Evolutionary conservation across 345 rosid species (phyloP).

Genomic region (Pugionium dolabratum): DNA sequence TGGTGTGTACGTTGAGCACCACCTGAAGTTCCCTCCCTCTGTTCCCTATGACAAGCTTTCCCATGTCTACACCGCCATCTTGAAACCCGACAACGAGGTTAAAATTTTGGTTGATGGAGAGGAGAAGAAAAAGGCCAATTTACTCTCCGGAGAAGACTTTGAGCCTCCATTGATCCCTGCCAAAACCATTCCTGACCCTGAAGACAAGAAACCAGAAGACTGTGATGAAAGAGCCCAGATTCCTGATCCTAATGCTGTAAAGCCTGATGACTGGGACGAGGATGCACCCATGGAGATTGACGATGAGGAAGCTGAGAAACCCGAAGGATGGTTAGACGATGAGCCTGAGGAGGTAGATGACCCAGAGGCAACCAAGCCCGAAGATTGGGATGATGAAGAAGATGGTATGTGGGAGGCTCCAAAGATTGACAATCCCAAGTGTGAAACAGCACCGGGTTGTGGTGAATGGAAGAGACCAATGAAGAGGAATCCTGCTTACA

Average conservation of each 20-base stretch:
- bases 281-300: conserved; percentile 87
- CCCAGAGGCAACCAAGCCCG: conserved; percentile 85
- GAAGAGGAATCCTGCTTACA: conserved; percentile 82
- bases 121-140: conserved; percentile 73
- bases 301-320: conserved; percentile 84
- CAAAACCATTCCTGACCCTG: conserved; percentile 88
- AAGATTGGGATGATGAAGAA: conserved; percentile 95
- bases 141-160: conserved; percentile 73
- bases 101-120: conserved; percentile 71
- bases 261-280: conserved; percentile 95
- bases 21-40: conserved; percentile 75
- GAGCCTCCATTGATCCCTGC: conserved; percentile 77
- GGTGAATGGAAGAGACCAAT: conserved; percentile 89
- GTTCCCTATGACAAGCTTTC: conserved; percentile 80
- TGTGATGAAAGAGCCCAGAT: conserved; percentile 86
- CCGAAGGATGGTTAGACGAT: conserved; percentile 88
- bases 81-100: conserved; percentile 71
- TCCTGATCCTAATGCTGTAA: conserved; percentile 69
- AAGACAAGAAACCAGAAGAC: conserved; percentile 84
- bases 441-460: conserved; percentile 77
- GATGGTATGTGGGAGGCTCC: conserved; percentile 96
- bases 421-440: conserved; percentile 77
- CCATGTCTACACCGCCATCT: conserved; percentile 80
- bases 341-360: conserved; percentile 90
- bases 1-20: conserved; percentile 77